phyloP scores from a whole-genome alignment of 225 moss, liverwort and hornwort genomes.

The Marchantia polymorpha region DNA sequence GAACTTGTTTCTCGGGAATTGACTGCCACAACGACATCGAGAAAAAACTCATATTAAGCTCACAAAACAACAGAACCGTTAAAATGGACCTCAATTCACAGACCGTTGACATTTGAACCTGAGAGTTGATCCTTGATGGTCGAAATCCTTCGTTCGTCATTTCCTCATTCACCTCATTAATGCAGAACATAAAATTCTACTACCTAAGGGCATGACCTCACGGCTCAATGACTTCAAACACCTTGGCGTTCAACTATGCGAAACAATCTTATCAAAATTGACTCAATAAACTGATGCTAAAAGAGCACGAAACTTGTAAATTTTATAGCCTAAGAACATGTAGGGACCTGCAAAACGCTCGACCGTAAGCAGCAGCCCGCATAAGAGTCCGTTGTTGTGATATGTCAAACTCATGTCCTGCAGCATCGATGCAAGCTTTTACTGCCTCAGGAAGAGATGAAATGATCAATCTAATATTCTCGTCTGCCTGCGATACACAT shows the following conservation, averaged over 20 bases:
- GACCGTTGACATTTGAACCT: neutral
- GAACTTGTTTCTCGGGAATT: conserved; percentile 85
- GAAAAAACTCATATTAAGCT: neutral
- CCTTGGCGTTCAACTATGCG: neutral
- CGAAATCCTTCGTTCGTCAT: neutral
- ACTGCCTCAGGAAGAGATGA: conserved; percentile 83
- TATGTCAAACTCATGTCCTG: conserved; percentile 89
- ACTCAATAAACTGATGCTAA: neutral
- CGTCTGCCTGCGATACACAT: conserved; percentile 70
- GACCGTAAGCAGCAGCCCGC: conserved; percentile 94
- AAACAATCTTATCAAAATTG: neutral
- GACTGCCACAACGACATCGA: conserved; percentile 48
- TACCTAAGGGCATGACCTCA: neutral
- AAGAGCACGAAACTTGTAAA: neutral
- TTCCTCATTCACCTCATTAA: neutral
- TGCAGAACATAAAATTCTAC: neutral
- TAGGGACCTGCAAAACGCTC: conserved; percentile 94
- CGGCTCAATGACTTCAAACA: neutral
- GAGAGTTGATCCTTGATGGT: neutral
- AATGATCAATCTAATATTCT: conserved; percentile 90
- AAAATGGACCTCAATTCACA: neutral
- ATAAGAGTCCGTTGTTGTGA: conserved; percentile 85
- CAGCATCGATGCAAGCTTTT: conserved; percentile 96
- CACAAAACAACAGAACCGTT: neutral
- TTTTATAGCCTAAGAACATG: neutral